Evolutionary conservation across 2,329 filamentous ascomycete genomes (phyloP).

Genomic region (Ramichloridium luteum): DNA sequence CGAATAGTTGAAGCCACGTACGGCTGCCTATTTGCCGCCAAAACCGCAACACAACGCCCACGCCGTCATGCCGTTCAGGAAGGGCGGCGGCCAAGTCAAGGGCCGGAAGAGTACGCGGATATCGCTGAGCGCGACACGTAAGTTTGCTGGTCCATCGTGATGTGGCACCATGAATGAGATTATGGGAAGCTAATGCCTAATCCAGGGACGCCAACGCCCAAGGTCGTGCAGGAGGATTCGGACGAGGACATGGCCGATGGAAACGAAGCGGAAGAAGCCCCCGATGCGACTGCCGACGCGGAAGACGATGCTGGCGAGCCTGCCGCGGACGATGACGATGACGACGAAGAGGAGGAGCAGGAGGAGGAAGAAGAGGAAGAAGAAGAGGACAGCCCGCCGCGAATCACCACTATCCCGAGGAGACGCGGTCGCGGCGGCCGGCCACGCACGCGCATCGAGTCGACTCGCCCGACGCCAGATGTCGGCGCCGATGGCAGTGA

Average conservation of each 20-base stretch:
- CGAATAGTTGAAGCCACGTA: no score
- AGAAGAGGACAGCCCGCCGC: conserved; percentile 18
- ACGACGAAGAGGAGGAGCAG: conserved; percentile 16
- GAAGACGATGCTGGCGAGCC: conserved; percentile 16
- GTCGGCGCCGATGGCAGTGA: conserved; percentile 36
- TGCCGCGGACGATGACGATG: conserved; percentile 19
- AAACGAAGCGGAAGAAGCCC: conserved; percentile 15
- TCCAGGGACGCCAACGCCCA: conserved; percentile 17
- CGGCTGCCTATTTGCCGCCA: no score
- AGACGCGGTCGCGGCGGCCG: conserved; percentile 24
- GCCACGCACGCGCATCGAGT: conserved; percentile 43
- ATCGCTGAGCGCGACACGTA: conserved; percentile 12
- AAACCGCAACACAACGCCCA: no score
- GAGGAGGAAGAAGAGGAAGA: conserved; percentile 19
- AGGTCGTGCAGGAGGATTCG: conserved; percentile 15
- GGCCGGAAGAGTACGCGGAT: conserved; percentile 16
- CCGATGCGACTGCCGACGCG: conserved; percentile 10
- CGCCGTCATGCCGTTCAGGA: conserved; percentile 19
- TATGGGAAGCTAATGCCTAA: conserved; percentile 4
- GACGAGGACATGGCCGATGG: conserved; percentile 24
- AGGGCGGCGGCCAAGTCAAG: conserved; percentile 15
- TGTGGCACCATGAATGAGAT: conserved; percentile 2
- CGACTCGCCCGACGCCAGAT: conserved; percentile 54
- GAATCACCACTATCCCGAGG: conserved; percentile 28
- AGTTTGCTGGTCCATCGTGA: conserved; percentile 1